Base-by-base conservation (phyloP, 768 basidiomycete genomes). In the Trametes punicea region DNA sequence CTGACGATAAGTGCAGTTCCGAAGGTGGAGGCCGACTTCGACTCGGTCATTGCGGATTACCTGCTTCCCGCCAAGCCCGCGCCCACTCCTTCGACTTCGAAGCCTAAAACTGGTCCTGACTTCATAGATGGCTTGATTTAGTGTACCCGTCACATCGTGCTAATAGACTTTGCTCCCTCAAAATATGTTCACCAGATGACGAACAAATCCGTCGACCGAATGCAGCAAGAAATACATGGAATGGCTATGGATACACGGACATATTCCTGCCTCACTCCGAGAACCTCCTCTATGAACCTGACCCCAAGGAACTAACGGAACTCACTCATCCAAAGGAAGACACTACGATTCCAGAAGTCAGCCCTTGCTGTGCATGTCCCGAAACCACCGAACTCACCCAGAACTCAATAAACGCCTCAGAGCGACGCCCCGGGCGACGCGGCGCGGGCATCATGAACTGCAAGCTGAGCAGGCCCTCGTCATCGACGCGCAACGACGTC, bases 401-500 rank as follows among this genome's bases (percentile, higher is more conserved):
- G 67, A 94, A 95, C 64, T 96, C 93, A 47, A 96, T 85, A 63
- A 93, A 94, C 0, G 84, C 90, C 50, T 84, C 76, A 46, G 78
- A 73, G 7, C 36, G 39, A 2, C 59, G 56, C 20, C 71, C 72
- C 21, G 64, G 71, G 3, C 68, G 64, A 26, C 67, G 73, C 46
- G 72, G 76, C 1, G 78, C 67, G 27, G 80, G 87, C 79, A 97
- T 93, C 62, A 97, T 77, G 70, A 97, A 90, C 64, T 98, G 96
- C 56, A 98, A 71, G 64, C 90, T 91, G 33, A 98, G 74, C 40
- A 94, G 71, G 0, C 96, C 96, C 49, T 84, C 81, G 20, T 80
- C 77, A 62, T 95, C 90, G 20, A 97, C 93, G 30, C 93, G 80
- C 40, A 98, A 70, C 0, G 93, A 95, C 2, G 94, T 90, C 67